phyloP scores from a whole-genome alignment of 1,284 basidiomycete species.

The Waitea zeae region DNA sequence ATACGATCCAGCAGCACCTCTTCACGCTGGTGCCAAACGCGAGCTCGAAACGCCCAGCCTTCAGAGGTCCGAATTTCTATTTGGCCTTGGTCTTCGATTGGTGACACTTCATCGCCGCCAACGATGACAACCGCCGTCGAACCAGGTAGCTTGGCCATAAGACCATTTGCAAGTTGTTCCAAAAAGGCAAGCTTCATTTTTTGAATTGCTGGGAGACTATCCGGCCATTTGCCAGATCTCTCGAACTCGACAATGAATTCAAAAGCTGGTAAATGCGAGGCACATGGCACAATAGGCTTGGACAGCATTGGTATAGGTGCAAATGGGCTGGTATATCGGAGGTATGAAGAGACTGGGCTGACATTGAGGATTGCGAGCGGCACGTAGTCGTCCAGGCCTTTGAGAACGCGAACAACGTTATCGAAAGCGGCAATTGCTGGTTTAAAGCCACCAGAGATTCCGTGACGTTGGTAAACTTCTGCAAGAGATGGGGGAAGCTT shows the following conservation, averaged over 20 bases:
- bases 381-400: conserved; percentile 59
- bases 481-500: conserved; percentile 43
- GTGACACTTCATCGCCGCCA: conserved; percentile 30
- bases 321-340: conserved; percentile 79
- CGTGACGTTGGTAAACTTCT: conserved; percentile 27
- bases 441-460: conserved; percentile 51
- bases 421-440: conserved; percentile 73
- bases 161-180: conserved; percentile 50
- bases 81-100: conserved; percentile 51
- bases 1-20: conserved; percentile 63
- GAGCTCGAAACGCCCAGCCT: conserved; percentile 78
- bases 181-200: conserved; percentile 92
- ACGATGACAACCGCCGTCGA: conserved; percentile 36
- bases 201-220: conserved; percentile 85
- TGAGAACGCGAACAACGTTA: conserved; percentile 59
- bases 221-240: conserved; percentile 86
- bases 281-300: conserved; percentile 15
- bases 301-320: conserved; percentile 42
- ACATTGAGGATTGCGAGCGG: conserved; percentile 73
- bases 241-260: conserved; percentile 78
- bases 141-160: conserved; percentile 36
- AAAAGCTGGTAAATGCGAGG: conserved; percentile 36
- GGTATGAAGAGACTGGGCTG: conserved; percentile 51
- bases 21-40: conserved; percentile 85
- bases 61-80: conserved; percentile 69